Evolutionary conservation across 805 yeast genomes (phyloP).

Genomic region (Danielia reshetovae): DNA sequence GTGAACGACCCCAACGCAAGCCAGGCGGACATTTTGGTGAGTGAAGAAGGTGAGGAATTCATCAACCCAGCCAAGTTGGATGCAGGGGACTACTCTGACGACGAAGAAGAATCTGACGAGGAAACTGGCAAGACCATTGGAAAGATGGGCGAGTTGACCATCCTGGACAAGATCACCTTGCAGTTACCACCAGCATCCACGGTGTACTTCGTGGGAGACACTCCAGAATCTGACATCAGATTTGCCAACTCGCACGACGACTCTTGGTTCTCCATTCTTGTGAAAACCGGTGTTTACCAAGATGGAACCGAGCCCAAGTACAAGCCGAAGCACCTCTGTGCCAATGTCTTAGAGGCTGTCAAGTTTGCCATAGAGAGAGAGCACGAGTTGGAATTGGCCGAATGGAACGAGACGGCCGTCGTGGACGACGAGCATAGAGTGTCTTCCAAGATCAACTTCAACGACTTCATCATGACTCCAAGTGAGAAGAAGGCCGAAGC

Average conservation of each 20-base stretch:
- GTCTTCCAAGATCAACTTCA: slow-evolving; percentile 36
- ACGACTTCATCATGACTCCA: slow-evolving; percentile 45
- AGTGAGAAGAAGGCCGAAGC: slow-evolving; percentile 23
- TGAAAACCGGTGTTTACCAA: slow-evolving; percentile 83
- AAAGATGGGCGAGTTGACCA: slow-evolving; percentile 19
- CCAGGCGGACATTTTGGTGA: slow-evolving; percentile 40
- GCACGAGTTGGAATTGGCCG: slow-evolving; percentile 64
- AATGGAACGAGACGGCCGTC: slow-evolving; percentile 60
- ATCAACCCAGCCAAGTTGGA: slow-evolving; percentile 42
- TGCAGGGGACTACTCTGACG: slow-evolving; percentile 26
- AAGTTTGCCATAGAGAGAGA: slow-evolving; percentile 80
- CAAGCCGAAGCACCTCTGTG: slow-evolving; percentile 70
- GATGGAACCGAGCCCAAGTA: slow-evolving; percentile 77
- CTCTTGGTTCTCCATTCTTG: slow-evolving; percentile 81
- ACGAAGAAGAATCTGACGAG: slow-evolving; percentile 27
- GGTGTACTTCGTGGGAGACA: slow-evolving; percentile 85
- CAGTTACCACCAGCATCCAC: slow-evolving; percentile 81
- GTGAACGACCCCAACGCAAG: slow-evolving; percentile 41
- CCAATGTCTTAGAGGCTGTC: slow-evolving; percentile 77
- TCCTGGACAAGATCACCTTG: slow-evolving; percentile 39
- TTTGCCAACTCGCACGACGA: slow-evolving; percentile 84
- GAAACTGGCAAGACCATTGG: slow-evolving; percentile 26
- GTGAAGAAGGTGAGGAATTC: slow-evolving; percentile 42
- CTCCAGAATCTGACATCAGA: slow-evolving; percentile 84
- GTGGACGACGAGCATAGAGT: slow-evolving; percentile 25